Base-by-base conservation (phyloP, 2,329 filamentous ascomycete species). In the Alternaria dauci region DNA sequence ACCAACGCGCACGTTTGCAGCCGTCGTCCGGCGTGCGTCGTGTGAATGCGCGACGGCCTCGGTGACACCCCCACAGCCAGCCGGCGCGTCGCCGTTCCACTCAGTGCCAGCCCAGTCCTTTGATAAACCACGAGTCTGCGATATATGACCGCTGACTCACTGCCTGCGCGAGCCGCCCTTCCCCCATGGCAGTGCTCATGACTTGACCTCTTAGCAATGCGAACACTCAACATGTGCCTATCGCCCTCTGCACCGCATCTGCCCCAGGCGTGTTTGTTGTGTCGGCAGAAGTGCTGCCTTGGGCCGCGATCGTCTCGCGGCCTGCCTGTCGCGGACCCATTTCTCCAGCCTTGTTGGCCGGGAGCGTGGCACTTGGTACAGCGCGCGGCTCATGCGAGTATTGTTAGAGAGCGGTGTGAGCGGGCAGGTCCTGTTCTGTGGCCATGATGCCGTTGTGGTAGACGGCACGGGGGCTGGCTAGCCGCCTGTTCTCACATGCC, bases 271-370 rank as follows among this genome's bases (percentile, higher is more conserved):
- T 34, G 26, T 36, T 47, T 53, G 57, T 57, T 43, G 46, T 60
- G 52, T 50, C 61, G 53, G 58, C 57, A 60, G 16, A 60, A 56
- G 46, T 32, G 52, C 50, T 60, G 58, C 52, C 51, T 63, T 54
- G 46, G 61, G 58, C 46, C 53, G 57, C 50, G 39, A 63, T 55
- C 61, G 54, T 43, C 61, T 20, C 32, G 39, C 53, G 32, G 32
- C 42, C 14, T 54, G 50, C 46, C 47, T 16, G 30, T 42, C 56
- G 30, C 38, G 46, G 52, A 47, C 54, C 54, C 44, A 48, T 51
- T 55, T 38, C 32, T 38, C 41, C 52, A 53, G 51, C 38, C 50
- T 52, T 52, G 50, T 36, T 39, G 28, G 25, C 38, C 26, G 38
- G n/a, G 38, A 39, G 11, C 38, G n/a, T 9, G 26, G 7, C 18